phyloP scores from a whole-genome alignment of 129 eudicot species.

The Lactuca sativa region DNA sequence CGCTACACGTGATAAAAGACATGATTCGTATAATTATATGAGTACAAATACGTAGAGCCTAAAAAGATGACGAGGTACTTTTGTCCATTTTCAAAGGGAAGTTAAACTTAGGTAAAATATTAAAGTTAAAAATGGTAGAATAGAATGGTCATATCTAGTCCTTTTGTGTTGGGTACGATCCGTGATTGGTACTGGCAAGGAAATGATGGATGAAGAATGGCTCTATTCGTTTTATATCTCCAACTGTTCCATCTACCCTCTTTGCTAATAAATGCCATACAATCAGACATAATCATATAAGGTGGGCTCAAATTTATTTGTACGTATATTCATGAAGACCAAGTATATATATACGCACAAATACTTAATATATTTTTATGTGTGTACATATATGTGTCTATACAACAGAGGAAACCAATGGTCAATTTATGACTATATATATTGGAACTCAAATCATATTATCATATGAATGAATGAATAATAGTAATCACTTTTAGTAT shows the following conservation, averaged over 20 bases:
- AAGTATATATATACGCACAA: not conserved
- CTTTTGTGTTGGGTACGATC: constrained; percentile 23
- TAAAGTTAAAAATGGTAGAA: not conserved
- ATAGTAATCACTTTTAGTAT: no score
- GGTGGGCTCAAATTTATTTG: constrained; percentile 9
- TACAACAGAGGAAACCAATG: not conserved
- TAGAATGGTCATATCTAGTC: constrained; percentile 29
- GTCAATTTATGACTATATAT: not conserved
- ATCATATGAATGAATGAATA: no score
- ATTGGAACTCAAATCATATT: not conserved
- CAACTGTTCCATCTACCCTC: constrained; percentile 31
- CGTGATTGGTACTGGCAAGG: constrained; percentile 12
- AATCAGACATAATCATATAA: not conserved
- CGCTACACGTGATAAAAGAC: not conserved
- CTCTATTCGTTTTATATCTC: constrained; percentile 28
- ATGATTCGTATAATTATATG: no score
- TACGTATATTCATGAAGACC: not conserved
- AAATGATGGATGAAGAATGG: constrained; percentile 30
- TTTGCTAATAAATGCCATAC: constrained; percentile 26
- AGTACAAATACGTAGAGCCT: not conserved
- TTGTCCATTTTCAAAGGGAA: not conserved
- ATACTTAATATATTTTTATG: not conserved
- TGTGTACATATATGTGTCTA: not conserved
- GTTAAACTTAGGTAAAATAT: constrained; percentile 8
- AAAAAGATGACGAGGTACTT: not conserved